These are phyloP conservation scores for Vinca major DNA, from an alignment of 305 asterid genomes.

Conservation along the genomic window DNA sequence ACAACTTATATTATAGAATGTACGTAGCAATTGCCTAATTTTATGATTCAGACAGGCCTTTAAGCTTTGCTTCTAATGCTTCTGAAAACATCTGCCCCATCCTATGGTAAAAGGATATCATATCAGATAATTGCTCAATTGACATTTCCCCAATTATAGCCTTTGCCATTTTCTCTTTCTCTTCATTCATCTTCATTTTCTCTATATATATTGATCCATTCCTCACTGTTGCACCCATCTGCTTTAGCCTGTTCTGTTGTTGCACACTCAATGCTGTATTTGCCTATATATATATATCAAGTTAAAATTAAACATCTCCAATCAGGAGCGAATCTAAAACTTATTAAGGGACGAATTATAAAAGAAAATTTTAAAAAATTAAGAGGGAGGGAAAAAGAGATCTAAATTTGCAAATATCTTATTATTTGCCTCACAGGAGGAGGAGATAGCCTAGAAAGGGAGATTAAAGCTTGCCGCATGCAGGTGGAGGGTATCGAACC, in stretches of 20 bases:
- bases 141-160: constrained; percentile 32
- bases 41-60: constrained; percentile 4
- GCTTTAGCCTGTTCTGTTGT: constrained; percentile 38
- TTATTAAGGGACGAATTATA: no score
- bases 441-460: no score
- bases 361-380: no score
- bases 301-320: not conserved
- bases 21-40: not conserved
- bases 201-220: constrained; percentile 29
- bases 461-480: no score
- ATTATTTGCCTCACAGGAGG: no score
- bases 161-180: constrained; percentile 23
- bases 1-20: not conserved
- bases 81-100: constrained; percentile 41
- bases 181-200: constrained; percentile 33
- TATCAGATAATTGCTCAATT: constrained; percentile 34
- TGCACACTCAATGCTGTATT: constrained; percentile 44
- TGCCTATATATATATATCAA: constrained; percentile 30
- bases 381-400: no score
- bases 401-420: no score
- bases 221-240: constrained; percentile 49
- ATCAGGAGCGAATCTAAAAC: no score
- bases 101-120: constrained; percentile 26
- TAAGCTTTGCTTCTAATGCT: constrained; percentile 33
- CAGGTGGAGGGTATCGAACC: no score